Base-by-base conservation (phyloP, 2,329 filamentous ascomycete genomes). In the Aspergillus fructus region DNA sequence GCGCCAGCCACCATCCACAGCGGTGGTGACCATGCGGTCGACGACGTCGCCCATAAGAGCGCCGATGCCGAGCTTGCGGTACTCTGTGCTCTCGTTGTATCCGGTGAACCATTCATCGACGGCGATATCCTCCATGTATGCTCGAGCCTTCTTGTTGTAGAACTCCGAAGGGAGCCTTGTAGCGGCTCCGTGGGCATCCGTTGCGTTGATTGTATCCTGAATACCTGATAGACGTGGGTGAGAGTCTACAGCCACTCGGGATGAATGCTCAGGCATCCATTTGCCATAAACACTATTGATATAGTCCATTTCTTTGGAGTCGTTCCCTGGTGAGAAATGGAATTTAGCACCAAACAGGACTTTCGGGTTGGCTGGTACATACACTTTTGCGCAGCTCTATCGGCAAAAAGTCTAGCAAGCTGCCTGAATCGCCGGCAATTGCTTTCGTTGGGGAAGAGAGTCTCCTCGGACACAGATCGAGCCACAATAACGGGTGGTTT, bases 81-180 rank as follows among this genome's bases (percentile, higher is more conserved):
- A 97, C 74, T 97, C 94, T 42, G 78, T 77, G 59, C 86, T 92
- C 74, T 97, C 93, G 56, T 82, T 82, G 72, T 96, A 97, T 3
- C 94, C 93, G 19, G 84, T 79, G 72, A 89, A 97, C 94, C 94
- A 97, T 76, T 97, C 94, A 67, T 99, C 93, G 0, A 93, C 87
- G 27, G 84, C 86, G 58, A 97, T 86, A 37, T 81, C 80, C 56
- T 89, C 85, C 56, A 94, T 85, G 59, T 92, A 89, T 3, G 81
- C 80, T 49, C 85, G 82, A 4, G 83, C 85, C 68, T 87, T 88
- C 17, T 81, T 71, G 68, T 97, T 91, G 74, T 97, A 97, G 74
- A 99, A 97, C 61, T 92, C 89, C 9, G 82, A 79, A 0, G 94
- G 94, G 3, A 97, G 82, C 46, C 83, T 86, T 0, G 93, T 97